phyloP scores from a whole-genome alignment of 2,329 filamentous ascomycete species.

The Rhynchosporium agropyri region DNA sequence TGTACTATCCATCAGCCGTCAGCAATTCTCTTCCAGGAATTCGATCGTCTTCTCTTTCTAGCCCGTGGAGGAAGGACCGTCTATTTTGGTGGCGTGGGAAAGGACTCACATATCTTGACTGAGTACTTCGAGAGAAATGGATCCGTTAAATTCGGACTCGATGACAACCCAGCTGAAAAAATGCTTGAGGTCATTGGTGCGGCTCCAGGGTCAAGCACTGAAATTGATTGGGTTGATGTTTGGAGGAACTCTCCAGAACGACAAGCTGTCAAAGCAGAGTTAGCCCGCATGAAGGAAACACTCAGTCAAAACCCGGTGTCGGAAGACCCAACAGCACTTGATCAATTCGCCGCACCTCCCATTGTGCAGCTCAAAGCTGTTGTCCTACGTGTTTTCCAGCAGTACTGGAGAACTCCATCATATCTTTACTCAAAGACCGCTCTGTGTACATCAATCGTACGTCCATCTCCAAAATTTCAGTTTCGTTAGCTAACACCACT shows the following conservation, averaged over 20 bases:
- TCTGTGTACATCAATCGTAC: constrained; percentile 34
- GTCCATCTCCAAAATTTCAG: constrained; percentile 42
- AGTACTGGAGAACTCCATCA: constrained; percentile 68
- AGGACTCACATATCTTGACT: constrained; percentile 68
- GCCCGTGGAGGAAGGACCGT: constrained; percentile 76
- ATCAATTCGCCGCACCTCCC: constrained; percentile 66
- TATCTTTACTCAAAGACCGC: constrained; percentile 50
- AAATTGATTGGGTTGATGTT: constrained; percentile 64
- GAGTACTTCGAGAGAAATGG: constrained; percentile 78
- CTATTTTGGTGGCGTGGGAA: constrained; percentile 79
- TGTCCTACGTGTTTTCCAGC: constrained; percentile 61
- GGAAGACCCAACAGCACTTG: constrained; percentile 39
- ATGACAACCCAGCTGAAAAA: constrained; percentile 82
- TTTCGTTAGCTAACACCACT: constrained; percentile 4
- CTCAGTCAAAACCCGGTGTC: constrained; percentile 41
- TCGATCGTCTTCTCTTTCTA: constrained; percentile 79
- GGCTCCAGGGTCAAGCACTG: constrained; percentile 62
- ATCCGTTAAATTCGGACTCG: constrained; percentile 62
- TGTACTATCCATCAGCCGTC: constrained; percentile 98
- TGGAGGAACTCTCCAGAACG: constrained; percentile 60
- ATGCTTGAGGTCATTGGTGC: constrained; percentile 69
- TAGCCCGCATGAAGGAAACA: constrained; percentile 54
- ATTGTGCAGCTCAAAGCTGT: constrained; percentile 57
- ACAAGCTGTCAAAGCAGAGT: constrained; percentile 46
- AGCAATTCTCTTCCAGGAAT: constrained; percentile 90